Evolutionary conservation across 2,329 filamentous ascomycete genomes (phyloP), one percentile per base, ranked within the genome.

Genomic region (Falciphora oryzae): DNA sequence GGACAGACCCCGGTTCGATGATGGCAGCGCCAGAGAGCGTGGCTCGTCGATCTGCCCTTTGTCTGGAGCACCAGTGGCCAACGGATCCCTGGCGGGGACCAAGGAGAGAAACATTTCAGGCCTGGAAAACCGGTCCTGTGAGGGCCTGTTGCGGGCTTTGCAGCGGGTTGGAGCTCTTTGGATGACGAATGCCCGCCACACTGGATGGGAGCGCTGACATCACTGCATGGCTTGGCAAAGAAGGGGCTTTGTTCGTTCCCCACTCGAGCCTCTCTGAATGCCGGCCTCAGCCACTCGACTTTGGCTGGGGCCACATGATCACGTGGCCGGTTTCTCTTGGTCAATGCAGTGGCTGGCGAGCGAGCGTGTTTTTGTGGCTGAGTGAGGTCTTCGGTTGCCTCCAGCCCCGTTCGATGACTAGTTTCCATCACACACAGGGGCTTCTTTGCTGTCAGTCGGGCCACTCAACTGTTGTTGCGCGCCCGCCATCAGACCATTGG

Each of bases 121-220:
- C 22, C 44, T n/a, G 2, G 8, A 22, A 53, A 53, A 53, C 44
- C 22, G 44, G 44, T 6, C 38, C 38, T 22, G 32, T 11, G 32
- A 35, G 32, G 8, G 32, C 10, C 8, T 14, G 8, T 35, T 14
- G 13, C 32, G 32, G 32, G 32, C 32, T 35, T 35, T 35, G 32
- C 32, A 35, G 13, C 32, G 10, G 32, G 8, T 14, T 29, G 32
- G 32, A 11, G 16, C 6, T 10, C 25, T 28, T 57, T 60, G 31
- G 58, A 60, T 60, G 58, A 60, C 58, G 58, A 60, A 60, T 60
- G 58, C 58, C 18, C 58, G 31, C 58, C 58, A 60, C 58, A 31
- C 31, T 35, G 25, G 57, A 28, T 13, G 31, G 11, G 11, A 18
- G 22, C 4, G 22, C 58, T 60, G 58, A 60, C 58, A 60, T 60